Evolutionary conservation across 2,329 filamentous ascomycete genomes (phyloP).

Genomic region (Epichloe scottii): DNA sequence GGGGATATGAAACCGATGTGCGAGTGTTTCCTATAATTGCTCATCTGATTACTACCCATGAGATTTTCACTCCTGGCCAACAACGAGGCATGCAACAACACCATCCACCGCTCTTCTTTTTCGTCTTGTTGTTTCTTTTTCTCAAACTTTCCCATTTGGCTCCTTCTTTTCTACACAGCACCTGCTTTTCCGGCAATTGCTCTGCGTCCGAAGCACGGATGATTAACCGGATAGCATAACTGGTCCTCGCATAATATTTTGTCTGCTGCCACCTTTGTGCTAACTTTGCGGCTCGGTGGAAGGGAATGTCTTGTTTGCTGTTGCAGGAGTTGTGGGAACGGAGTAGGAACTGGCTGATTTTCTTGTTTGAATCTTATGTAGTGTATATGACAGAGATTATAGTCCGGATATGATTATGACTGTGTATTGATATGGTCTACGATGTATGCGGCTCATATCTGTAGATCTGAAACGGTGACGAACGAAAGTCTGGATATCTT

Average conservation of each 20-base stretch:
- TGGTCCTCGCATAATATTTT: background rate
- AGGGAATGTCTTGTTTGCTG: background rate
- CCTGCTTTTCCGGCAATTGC: background rate
- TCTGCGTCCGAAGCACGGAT: background rate
- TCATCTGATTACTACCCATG: no score
- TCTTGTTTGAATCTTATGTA: background rate
- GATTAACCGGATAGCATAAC: background rate
- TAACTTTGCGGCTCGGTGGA: background rate
- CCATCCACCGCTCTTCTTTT: background rate
- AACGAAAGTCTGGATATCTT: no score
- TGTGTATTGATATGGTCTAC: background rate
- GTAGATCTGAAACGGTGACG: no score
- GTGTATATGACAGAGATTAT: background rate
- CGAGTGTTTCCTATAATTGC: no score
- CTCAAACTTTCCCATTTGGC: background rate
- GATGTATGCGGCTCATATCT: no score
- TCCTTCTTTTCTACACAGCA: background rate
- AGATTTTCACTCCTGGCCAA: no score
- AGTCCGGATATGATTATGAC: constrained; percentile 1
- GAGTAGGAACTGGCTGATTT: background rate
- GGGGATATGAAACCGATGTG: no score
- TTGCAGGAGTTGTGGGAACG: background rate
- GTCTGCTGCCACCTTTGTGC: background rate
- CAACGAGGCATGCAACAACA: background rate
- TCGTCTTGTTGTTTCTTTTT: background rate